These are phyloP conservation scores for Colletotrichum navitas DNA, from an alignment of 2,329 filamentous ascomycete genomes.

Conservation along the genomic window DNA sequence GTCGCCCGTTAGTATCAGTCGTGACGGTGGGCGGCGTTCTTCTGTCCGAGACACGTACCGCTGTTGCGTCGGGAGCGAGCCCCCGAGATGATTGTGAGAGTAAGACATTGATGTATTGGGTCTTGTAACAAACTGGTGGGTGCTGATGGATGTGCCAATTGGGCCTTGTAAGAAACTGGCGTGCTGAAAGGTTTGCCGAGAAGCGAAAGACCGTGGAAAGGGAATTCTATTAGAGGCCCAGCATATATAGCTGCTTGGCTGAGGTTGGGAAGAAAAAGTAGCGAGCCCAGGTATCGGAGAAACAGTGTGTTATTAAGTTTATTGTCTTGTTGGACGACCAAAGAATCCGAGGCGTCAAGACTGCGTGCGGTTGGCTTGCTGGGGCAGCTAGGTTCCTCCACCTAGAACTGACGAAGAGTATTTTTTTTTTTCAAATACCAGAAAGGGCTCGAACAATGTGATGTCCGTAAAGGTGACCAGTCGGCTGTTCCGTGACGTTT, in stretches of 20 bases:
- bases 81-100: background rate
- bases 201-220: background rate
- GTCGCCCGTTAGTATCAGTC: background rate
- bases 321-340: background rate
- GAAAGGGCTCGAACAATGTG: background rate
- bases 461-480: background rate
- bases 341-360: background rate
- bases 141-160: background rate
- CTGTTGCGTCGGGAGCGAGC: background rate
- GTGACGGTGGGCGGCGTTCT: fast-evolving
- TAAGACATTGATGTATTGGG: background rate
- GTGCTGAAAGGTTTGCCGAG: background rate
- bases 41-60: background rate
- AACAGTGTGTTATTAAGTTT: constrained; percentile 4
- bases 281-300: constrained; percentile 1
- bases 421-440: background rate
- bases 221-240: background rate
- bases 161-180: background rate
- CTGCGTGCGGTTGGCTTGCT: background rate
- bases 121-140: background rate
- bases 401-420: too few relatives aligned
- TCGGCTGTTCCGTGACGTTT: background rate
- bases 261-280: background rate
- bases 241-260: background rate
- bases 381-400: background rate